Conservation (phyloP, 257 asterid genomes). For the Scutellaria barbata region DNA sequence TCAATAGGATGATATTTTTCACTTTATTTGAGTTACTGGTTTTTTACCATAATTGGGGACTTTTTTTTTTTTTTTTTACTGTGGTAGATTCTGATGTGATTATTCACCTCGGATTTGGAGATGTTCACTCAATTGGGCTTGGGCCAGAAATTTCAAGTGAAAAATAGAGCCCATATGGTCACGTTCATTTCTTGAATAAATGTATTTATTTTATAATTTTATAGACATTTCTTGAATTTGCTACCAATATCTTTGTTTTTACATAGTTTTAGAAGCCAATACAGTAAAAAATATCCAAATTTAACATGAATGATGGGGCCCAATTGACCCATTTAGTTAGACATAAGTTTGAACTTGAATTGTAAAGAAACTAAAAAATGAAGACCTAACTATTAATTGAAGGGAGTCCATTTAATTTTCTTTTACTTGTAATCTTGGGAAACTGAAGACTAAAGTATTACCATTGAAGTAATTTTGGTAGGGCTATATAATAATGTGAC, state of each 20-base stretch:
- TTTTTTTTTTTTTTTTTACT: background rate
- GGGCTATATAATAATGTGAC: background rate
- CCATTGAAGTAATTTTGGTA: background rate
- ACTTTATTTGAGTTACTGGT: constrained; percentile 16
- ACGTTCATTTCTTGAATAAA: background rate
- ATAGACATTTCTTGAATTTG: no score
- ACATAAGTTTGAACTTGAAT: no score
- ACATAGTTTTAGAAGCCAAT: no score
- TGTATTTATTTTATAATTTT: background rate
- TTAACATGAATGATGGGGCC: no score
- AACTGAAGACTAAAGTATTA: background rate
- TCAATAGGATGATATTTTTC: constrained; percentile 14
- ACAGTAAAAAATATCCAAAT: no score
- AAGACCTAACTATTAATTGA: no score
- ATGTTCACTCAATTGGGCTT: background rate
- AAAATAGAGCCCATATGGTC: background rate
- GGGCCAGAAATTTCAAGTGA: background rate
- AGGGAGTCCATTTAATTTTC: background rate
- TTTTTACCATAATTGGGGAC: constrained; percentile 14
- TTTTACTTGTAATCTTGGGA: background rate
- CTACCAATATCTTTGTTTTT: no score
- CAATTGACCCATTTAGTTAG: no score
- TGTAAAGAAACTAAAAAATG: no score
- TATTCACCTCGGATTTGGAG: constrained; percentile 15
- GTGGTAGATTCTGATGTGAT: constrained; percentile 35